Base-by-base conservation (phyloP, 177 flowering plant species). In the Vitis hybrid region DNA sequence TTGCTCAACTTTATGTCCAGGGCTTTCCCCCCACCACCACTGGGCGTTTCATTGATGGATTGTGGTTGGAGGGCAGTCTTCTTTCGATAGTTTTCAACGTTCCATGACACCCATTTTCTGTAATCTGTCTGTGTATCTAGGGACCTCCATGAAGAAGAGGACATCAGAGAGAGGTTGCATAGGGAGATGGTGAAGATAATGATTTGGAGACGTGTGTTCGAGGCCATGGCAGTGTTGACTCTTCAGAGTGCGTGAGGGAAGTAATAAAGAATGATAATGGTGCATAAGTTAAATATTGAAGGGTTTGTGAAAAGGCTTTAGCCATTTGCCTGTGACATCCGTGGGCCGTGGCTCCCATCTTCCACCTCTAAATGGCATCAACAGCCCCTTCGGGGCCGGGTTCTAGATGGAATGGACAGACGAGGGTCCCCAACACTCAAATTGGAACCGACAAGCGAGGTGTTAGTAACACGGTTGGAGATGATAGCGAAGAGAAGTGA, bases 91-190 rank as follows among this genome's bases (percentile, higher is more conserved):
- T 80, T 77, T 46, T 77, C 53, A 4, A 77, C 71, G 59, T 84
- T 83, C 88, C 90, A 84, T 0, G 84, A 78, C 3, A 83, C 63
- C 90, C 84, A 83, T 68, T 70, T 79, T 52, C 71, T 64, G 67
- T n/a, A 82, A 17, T 84, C 82, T 20, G 35, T 17, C 41, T 58
- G 70, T 11, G 55, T 13, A 9, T 67, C 70, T 7, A 24, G 27
- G 27, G 20, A 15, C 63, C 59, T 63, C 66, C 27, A 49, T 9
- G 85, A 69, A 13, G 73, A 64, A 24, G 73, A 69, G 11, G 32
- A 63, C 57, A 17, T 27, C 41, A 9, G 24, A 64, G 4, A 76
- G 59, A 24, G 17, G 71, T 35, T 35, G 46, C 5, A 35, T 35
- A 30, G 74, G 68, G 58, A 76, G 61, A 46, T 71, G 61, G 46